Evolutionary conservation across 225 moss, liverwort and hornwort genomes (phyloP).

Genomic region (Bryoerythrophyllum caledonicum): DNA sequence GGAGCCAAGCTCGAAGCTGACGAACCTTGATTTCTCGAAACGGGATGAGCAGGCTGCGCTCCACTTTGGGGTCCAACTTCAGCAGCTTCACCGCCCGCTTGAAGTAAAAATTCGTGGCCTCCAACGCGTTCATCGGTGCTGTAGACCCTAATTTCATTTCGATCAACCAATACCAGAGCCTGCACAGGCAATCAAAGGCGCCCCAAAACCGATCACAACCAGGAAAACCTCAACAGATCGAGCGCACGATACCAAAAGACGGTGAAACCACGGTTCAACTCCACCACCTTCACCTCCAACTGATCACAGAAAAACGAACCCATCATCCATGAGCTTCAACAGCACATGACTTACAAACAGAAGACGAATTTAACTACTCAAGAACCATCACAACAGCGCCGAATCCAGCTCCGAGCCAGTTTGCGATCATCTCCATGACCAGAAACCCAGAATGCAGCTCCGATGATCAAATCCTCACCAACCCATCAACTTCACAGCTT

Average conservation of each 20-base stretch:
- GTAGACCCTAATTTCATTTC: background rate
- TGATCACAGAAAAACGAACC: too few relatives aligned
- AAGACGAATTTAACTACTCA: too few relatives aligned
- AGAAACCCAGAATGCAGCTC: slow-evolving; percentile 2
- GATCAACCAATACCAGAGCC: background rate
- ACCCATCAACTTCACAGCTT: background rate
- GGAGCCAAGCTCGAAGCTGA: background rate
- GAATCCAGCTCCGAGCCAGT: too few relatives aligned
- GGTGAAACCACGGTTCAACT: background rate
- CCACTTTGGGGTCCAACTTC: slow-evolving; percentile 73
- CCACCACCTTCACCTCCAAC: background rate
- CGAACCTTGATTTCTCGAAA: slow-evolving; percentile 93
- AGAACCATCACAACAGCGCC: too few relatives aligned
- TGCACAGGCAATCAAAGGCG: slow-evolving; percentile 1
- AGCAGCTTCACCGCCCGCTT: slow-evolving; percentile 79
- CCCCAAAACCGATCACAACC: slow-evolving; percentile 3
- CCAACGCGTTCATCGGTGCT: slow-evolving; percentile 76
- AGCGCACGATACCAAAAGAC: background rate
- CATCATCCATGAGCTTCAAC: too few relatives aligned
- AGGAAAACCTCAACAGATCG: background rate
- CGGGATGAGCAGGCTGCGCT: slow-evolving; percentile 84
- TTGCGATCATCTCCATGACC: too few relatives aligned
- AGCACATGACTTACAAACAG: too few relatives aligned
- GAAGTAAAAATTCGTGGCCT: slow-evolving; percentile 87
- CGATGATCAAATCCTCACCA: background rate